Base-by-base conservation (phyloP, 768 basidiomycete genomes). In the Dentipellis sp. region DNA sequence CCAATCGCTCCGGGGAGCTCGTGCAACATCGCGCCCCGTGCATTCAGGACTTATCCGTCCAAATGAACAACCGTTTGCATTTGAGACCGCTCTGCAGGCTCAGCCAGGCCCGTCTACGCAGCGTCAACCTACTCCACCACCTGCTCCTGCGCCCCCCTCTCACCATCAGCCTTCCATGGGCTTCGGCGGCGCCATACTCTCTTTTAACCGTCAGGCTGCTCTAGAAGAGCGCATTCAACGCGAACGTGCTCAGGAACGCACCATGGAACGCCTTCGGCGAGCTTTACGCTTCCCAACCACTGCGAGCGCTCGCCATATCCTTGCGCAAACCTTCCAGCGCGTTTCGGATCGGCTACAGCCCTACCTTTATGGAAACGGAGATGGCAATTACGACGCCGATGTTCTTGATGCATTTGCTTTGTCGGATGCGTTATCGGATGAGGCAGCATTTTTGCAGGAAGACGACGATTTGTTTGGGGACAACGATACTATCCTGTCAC, bases 101-200 rank as follows among this genome's bases (percentile, higher is more conserved):
- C 56, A 58, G 53, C 61, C 55, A 39, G 69, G 38, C 48, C 67
- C 56, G 16, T 65, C 60, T 9, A 62, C 62, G 9, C 66, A 68
- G 10, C 48, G 16, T 23, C 14, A 17, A 29, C 19, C 10, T 37
- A 52, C 60, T n/a, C 66, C 69, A 2, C 61, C 63, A 1, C 64
- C 64, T 1, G 66, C 71, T 4, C 72, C 75, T 22, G 76, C 78
- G 2, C 68, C 73, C 22, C 76, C 78, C 4, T 82, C 82, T 46
- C 81, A 81, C 58, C 76, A 78, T 55, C 68, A 75, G 3, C 86
- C 86, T 17, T 58, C 72, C 7, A 80, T 88, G 75, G 82, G 82
- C 12, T 67, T 88, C 21, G 86, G 86, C 8, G 86, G 86, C 19
- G 85, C 80, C 2, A 61, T 86, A 3, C 68, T 86, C 6, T 73